These are phyloP conservation scores for Epichloe uncinata DNA, from an alignment of 2,329 filamentous ascomycete genomes.

Conservation along the genomic window DNA sequence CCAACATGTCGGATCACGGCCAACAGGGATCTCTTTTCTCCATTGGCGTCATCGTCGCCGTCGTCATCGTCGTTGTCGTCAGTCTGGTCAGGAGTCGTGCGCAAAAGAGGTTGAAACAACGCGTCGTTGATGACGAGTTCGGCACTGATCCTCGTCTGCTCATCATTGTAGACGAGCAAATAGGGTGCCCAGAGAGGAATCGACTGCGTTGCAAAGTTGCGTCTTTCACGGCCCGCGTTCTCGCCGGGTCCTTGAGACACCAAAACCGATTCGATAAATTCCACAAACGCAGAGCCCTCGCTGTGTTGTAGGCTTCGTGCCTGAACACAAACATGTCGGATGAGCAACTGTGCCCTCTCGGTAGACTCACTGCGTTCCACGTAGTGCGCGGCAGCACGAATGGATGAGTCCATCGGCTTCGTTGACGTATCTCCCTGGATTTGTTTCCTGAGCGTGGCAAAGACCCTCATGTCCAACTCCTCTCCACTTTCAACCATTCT, in stretches of 20 bases:
- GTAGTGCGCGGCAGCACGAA: slow-evolving; percentile 44
- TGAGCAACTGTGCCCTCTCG: slow-evolving; percentile 24
- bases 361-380: slow-evolving; percentile 27
- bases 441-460: slow-evolving; percentile 37
- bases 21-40: slow-evolving; percentile 3
- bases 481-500: slow-evolving; percentile 40
- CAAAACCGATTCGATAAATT: slow-evolving; percentile 24
- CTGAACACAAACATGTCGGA: slow-evolving; percentile 30
- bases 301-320: slow-evolving; percentile 30
- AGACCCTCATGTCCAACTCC: slow-evolving; percentile 37
- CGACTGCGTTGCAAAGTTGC: slow-evolving; percentile 11
- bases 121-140: slow-evolving; percentile 30
- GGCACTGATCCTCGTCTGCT: slow-evolving; percentile 26
- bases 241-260: slow-evolving; percentile 16
- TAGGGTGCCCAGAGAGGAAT: slow-evolving; percentile 37
- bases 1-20: slow-evolving; percentile 28
- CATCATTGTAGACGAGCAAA: slow-evolving; percentile 34
- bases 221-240: slow-evolving; percentile 11
- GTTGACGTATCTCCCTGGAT: slow-evolving; percentile 32
- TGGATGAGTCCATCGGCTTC: slow-evolving; percentile 38
- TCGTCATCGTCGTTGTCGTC: background rate
- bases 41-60: background rate
- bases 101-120: slow-evolving; percentile 24
- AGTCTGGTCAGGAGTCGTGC: background rate
- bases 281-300: slow-evolving; percentile 36